phyloP scores from a whole-genome alignment of 768 basidiomycete genomes.

The Pulveroboletus sp. region DNA sequence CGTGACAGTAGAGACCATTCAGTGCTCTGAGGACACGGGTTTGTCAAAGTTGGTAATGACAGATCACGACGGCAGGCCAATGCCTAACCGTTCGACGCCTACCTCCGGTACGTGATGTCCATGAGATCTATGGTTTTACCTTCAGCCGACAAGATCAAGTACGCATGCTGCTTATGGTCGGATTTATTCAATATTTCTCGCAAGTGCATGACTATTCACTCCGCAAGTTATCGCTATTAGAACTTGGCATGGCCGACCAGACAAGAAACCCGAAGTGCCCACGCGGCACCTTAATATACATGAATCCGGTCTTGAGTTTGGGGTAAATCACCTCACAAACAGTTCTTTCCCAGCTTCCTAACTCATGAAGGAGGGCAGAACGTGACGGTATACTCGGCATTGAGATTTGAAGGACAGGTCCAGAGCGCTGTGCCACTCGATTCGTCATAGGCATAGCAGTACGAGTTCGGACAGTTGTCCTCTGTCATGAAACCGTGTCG shows the following conservation, averaged over 20 bases:
- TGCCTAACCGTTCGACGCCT: too few relatives aligned
- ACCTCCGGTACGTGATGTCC: too few relatives aligned
- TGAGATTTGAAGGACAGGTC: conserved; percentile 35
- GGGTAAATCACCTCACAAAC: background rate
- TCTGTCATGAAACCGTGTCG: conserved; percentile 23
- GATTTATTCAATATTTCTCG: too few relatives aligned
- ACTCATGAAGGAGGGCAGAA: conserved; percentile 37
- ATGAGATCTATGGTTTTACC: too few relatives aligned
- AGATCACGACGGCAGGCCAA: too few relatives aligned
- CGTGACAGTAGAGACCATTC: too few relatives aligned
- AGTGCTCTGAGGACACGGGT: too few relatives aligned
- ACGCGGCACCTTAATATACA: background rate
- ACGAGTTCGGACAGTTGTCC: conserved; percentile 41
- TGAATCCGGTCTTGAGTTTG: background rate
- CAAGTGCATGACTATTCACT: too few relatives aligned
- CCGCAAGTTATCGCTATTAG: too few relatives aligned
- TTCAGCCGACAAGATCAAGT: too few relatives aligned
- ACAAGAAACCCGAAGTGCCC: background rate
- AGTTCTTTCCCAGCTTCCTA: background rate
- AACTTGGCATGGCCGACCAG: background rate
- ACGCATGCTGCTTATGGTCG: too few relatives aligned
- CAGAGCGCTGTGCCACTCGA: conserved; percentile 41
- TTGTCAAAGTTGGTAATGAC: too few relatives aligned
- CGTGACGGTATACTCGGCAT: conserved; percentile 42
- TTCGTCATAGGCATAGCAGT: conserved; percentile 52